A percentile compares a stretch with the other conserved stretches of the same genome.
phyloP scores from a whole-genome alignment of 176 grass and related monocot genomes.

The Ensete ventricosum region DNA sequence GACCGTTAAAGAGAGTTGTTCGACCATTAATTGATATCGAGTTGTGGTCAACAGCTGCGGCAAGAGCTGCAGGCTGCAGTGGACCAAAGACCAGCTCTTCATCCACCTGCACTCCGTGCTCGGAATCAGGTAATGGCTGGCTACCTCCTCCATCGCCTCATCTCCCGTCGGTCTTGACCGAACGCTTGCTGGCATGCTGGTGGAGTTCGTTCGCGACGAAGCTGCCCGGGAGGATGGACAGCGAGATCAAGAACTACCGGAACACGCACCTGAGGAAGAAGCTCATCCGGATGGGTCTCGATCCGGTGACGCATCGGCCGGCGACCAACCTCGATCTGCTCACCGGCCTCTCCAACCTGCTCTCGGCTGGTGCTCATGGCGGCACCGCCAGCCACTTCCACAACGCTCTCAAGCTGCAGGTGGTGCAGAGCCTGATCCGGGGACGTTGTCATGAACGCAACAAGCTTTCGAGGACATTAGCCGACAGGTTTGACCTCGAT shows the following conservation, averaged over 20 bases:
- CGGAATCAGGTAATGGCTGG: not conserved
- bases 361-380: not conserved
- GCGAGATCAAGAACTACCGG: slow-evolving; percentile 15
- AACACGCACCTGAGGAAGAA: slow-evolving; percentile 15
- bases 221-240: not conserved
- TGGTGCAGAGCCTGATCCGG: not conserved
- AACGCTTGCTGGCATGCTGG: not conserved
- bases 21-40: too few relatives aligned
- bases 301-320: slow-evolving; percentile 1
- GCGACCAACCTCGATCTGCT: not conserved
- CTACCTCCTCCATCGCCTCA: not conserved
- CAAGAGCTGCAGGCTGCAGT: slow-evolving; percentile 15
- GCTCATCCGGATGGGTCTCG: not conserved
- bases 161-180: not conserved
- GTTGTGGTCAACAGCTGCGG: slow-evolving; percentile 8
- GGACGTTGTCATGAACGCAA: too few relatives aligned
- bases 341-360: not conserved
- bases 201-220: not conserved
- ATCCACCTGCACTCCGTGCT: not conserved
- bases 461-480: too few relatives aligned
- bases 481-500: too few relatives aligned
- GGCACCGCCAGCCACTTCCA: not conserved
- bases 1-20: too few relatives aligned
- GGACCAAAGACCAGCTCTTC: slow-evolving; percentile 5
- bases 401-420: slow-evolving; percentile 2